Percentiles rank a stretch among this genome's conserved stretches.
phyloP scores from a whole-genome alignment of 148 eudicot species.

The Chenopodium berlandieri region DNA sequence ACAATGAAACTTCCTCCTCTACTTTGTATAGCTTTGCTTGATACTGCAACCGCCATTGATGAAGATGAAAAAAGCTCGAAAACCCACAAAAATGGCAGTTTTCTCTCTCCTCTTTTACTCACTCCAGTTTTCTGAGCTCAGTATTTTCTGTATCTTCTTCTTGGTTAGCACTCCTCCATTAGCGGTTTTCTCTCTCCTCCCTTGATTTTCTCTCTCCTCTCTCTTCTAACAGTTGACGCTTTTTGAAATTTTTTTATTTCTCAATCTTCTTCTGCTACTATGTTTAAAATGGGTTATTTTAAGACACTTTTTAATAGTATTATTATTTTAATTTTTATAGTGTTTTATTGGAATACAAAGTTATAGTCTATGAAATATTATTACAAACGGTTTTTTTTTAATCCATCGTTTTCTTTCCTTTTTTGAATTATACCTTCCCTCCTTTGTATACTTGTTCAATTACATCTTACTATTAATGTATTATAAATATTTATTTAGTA shows the following conservation, averaged over 20 bases:
- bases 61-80: background rate
- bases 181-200: too few relatives aligned
- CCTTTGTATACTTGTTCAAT: background rate
- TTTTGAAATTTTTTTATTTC: too few relatives aligned
- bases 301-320: too few relatives aligned
- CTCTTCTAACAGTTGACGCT: too few relatives aligned
- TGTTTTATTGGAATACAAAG: background rate
- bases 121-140: background rate
- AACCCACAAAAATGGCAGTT: background rate
- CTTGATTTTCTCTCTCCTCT: too few relatives aligned
- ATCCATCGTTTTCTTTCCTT: background rate
- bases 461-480: background rate
- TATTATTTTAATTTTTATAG: too few relatives aligned
- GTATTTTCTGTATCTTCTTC: background rate
- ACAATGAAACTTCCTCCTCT: constrained; percentile 42
- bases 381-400: background rate
- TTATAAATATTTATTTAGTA: too few relatives aligned
- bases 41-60: background rate
- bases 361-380: too few relatives aligned
- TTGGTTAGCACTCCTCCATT: too few relatives aligned
- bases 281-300: too few relatives aligned
- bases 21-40: background rate
- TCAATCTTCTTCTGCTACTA: too few relatives aligned
- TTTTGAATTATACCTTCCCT: background rate
- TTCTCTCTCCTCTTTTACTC: background rate